phyloP scores from a whole-genome alignment of 2,329 filamentous ascomycete genomes.

The Diaporthe sp. region DNA sequence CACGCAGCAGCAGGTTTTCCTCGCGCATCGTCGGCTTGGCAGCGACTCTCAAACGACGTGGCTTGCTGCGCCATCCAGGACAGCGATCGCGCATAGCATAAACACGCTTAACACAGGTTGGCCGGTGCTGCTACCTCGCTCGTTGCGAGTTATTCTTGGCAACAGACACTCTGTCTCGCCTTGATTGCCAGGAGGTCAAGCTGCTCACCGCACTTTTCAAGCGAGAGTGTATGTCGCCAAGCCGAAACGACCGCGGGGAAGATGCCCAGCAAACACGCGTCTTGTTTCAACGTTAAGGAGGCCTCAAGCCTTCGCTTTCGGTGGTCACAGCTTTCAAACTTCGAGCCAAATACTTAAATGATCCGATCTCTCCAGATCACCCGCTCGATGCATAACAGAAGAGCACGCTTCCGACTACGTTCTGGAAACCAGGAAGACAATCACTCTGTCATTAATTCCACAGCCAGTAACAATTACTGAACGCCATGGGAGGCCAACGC shows the following conservation, averaged over 20 bases:
- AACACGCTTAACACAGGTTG: not conserved
- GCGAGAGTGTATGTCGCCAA: slow-evolving; percentile 6
- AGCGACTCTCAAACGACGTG: not conserved
- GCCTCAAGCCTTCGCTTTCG: not conserved
- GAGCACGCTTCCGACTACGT: not conserved
- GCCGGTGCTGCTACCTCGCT: slow-evolving; percentile 14
- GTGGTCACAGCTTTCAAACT: not conserved
- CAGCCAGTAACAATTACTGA: too few relatives aligned
- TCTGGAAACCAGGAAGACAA: not conserved
- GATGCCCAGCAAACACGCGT: slow-evolving; percentile 10
- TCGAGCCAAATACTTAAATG: not conserved
- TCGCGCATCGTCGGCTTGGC: not conserved
- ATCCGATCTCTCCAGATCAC: not conserved
- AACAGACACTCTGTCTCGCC: not conserved
- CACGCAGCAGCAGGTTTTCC: not conserved
- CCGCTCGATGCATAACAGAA: not conserved
- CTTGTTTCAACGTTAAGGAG: slow-evolving; percentile 21
- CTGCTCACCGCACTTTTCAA: slow-evolving; percentile 14
- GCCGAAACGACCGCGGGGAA: not conserved
- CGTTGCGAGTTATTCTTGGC: slow-evolving; percentile 10
- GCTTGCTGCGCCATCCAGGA: slow-evolving; percentile 11
- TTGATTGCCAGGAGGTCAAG: slow-evolving; percentile 13
- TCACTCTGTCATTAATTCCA: not conserved
- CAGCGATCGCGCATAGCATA: not conserved
- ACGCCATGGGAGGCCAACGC: slow-evolving; percentile 3